Evolutionary conservation across 1,284 basidiomycete species (phyloP), one percentile per base, ranked within the genome.

Genomic region (Marasmius fiardii): DNA sequence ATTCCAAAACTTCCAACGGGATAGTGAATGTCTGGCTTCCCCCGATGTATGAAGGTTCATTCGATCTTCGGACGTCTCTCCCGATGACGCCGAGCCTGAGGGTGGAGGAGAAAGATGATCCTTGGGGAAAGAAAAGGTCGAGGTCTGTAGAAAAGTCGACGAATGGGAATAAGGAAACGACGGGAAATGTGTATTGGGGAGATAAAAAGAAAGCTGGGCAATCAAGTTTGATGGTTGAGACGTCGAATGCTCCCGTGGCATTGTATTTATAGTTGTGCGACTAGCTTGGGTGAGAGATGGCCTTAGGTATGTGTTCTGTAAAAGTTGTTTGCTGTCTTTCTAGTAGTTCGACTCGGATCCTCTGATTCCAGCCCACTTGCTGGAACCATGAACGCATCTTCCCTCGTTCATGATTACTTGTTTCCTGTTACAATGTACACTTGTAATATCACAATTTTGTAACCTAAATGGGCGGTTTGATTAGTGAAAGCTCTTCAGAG

Each of bases 1-100:
- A 51, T 21, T 43, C 43, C 11, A 54, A 50, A 10, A 47, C 60
- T 12, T 58, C 57, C 24, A 57, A 58, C 23, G 55, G 48, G 10
- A 11, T 26, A 8, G 54, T 55, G n/a, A 57, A 54, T 23, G 58
- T 55, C 4, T 39, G 35, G 35, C 47, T 62, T 33, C 57, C 57
- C 21, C 51, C 58, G 14, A 52, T 52, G 10, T 61, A 52, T 47
- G 59, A 61, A 34, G 53, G 55, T 24, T 50, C 44, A 10, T 54
- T 56, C 52, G 47, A 51, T 21, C 44, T 62, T 21, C 14, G 45
- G 26, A 53, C 60, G 23, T 35, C 43, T 14, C 47, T 56, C 49
- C 12, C 47, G 28, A 41, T 18, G n/a, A 4, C 50, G 3, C 43
- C 37, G 10, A 20, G 18, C 10, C 28, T 58, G 16, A 21, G 35